These are phyloP conservation scores for Seiridium cupressi DNA, from an alignment of 2,329 filamentous ascomycete genomes.

Conservation along the genomic window DNA sequence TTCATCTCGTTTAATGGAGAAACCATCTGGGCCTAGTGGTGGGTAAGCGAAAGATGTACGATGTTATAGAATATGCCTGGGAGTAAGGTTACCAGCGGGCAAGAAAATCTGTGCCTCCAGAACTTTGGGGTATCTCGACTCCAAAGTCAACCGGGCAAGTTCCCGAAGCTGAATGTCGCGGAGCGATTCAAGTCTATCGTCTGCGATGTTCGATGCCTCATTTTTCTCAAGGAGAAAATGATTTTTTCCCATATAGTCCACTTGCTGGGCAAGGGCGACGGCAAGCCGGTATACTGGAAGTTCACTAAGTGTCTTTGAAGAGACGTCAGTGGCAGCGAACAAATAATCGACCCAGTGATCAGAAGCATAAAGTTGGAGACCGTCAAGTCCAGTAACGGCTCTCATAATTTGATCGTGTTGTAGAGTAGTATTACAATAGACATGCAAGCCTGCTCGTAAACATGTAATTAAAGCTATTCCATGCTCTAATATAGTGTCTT, in stretches of 20 bases:
- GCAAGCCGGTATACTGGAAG: not conserved
- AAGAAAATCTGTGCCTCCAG: not conserved
- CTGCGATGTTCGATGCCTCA: not conserved
- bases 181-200: not conserved
- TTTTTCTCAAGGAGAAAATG: no score
- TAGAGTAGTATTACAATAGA: conserved; percentile 6
- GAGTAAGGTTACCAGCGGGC: not conserved
- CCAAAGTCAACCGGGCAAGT: not conserved
- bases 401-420: conserved; percentile 8
- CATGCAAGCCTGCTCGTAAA: conserved; percentile 20
- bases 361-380: conserved; percentile 27
- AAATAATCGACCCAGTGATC: conserved; percentile 29
- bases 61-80: not conserved
- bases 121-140: not conserved
- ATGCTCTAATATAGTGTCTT: conserved; percentile 15
- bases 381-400: conserved; percentile 25
- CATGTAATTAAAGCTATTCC: conserved; percentile 19
- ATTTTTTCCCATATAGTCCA: not conserved
- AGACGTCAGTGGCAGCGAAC: conserved; percentile 7
- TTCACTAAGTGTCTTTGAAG: no score
- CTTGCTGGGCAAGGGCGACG: not conserved
- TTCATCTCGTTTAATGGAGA: not conserved
- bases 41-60: not conserved
- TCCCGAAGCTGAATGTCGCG: not conserved
- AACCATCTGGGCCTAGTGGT: not conserved